These are phyloP conservation scores for Heterobasidion annosum DNA, from an alignment of 1,284 basidiomycete genomes.

Conservation along the genomic window DNA sequence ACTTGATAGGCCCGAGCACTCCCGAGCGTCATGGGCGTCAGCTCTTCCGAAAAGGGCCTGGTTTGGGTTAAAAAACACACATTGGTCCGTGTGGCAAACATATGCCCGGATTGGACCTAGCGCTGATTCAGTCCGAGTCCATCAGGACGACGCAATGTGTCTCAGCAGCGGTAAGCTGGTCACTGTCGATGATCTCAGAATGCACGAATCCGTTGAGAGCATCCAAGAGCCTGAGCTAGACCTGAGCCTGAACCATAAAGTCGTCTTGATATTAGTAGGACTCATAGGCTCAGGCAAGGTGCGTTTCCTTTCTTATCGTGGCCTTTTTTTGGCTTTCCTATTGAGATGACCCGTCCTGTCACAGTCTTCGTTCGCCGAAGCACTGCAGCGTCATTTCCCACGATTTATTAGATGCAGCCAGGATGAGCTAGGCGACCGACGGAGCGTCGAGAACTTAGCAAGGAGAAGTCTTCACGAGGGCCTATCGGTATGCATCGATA, in stretches of 20 bases:
- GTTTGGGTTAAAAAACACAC: too few species aligned
- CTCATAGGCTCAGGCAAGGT: constrained; percentile 68
- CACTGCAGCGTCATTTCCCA: constrained; percentile 48
- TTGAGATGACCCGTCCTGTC: constrained; percentile 4
- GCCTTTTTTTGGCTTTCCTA: neutral
- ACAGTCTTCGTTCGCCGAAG: constrained; percentile 65
- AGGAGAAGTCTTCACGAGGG: constrained; percentile 40
- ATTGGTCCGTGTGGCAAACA: too few species aligned
- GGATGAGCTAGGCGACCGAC: constrained; percentile 52
- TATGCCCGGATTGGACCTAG: too few species aligned
- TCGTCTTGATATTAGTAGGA: constrained; percentile 61
- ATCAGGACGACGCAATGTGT: too few species aligned
- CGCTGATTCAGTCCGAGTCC: too few species aligned
- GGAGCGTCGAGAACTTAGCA: constrained; percentile 47
- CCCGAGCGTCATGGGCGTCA: too few species aligned
- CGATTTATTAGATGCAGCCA: constrained; percentile 61
- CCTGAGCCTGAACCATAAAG: constrained; percentile 23
- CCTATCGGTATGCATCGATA: constrained; percentile 61
- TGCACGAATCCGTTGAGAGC: neutral
- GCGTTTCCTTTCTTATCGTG: neutral
- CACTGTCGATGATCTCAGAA: neutral
- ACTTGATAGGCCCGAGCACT: too few species aligned
- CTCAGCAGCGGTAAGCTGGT: neutral
- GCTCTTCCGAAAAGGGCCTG: too few species aligned
- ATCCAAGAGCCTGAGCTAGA: neutral